Base-by-base conservation (phyloP, 257 asterid species). In the Nicotiana knightiana region DNA sequence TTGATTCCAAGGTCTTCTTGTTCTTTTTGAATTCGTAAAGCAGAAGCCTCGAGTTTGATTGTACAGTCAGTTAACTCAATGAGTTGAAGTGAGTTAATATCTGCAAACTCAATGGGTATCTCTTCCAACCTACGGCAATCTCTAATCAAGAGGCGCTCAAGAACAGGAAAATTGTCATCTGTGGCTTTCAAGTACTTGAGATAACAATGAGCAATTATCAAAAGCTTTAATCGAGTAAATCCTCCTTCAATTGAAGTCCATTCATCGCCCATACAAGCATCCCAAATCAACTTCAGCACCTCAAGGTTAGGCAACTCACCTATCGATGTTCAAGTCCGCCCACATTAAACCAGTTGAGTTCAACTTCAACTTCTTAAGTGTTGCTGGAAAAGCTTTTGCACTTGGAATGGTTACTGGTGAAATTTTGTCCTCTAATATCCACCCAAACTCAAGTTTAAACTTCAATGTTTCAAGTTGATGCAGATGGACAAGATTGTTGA, bases 321-420 rank as follows among this genome's bases (percentile, higher is more conserved):
- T 8, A 67, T n/a, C 3, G 10, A 67, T 4, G 76, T 67, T 67
- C 53, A 67, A 32, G 12, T 37, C 13, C 48, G 16, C 53, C 76
- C 76, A 67, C 1, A 6, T 37, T 43, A 67, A 4, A 15, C 0
- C 2, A 67, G 76, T 67, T 67, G 9, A 9, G 0, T 1, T 0
- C 62, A 57, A 5, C 62, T 57, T 57, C 6, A 57, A 57, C 62
- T 57, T 57, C 62, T 58, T 62, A 3, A 86, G 85, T 24, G 46
- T 76, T 6, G 75, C 73, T 24, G 87, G 87, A 53, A 86, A 84
- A 16, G 84, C 77, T 3, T 39, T 32, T 39, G 2, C 0, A 39
- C 46, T 37, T 37, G 43, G 43, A 37, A 37, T 37, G 2, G 9
- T 37, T 0, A 1, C 46, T 37, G 46, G 6, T 6, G 30, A 28